Evolutionary conservation across 139 green algal genomes (phyloP).

Genomic region (Micromonas commoda): DNA sequence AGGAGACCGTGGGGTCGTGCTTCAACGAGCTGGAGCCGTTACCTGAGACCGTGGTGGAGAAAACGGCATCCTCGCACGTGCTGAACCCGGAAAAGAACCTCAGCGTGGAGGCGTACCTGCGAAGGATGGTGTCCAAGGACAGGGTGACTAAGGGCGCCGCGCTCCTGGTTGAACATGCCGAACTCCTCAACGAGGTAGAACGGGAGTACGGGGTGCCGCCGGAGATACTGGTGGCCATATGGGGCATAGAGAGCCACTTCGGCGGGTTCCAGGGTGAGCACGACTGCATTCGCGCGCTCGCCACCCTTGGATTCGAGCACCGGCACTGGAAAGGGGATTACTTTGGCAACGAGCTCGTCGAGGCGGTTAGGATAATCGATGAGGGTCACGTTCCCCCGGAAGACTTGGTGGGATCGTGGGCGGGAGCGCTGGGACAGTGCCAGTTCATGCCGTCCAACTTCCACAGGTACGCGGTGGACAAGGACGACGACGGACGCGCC

Average conservation of each 20-base stretch:
- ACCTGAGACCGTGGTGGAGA: too few species aligned
- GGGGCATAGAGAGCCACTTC: conserved; percentile 34
- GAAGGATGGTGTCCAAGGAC: conserved; percentile 1
- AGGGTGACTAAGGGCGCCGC: neutral
- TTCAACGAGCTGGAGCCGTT: neutral
- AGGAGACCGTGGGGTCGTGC: neutral
- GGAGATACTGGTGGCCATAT: conserved; percentile 31
- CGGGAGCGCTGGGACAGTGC: conserved; percentile 43
- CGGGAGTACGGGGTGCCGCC: conserved; percentile 28
- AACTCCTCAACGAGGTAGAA: conserved; percentile 21
- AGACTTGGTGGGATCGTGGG: conserved; percentile 35
- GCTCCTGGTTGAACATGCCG: neutral
- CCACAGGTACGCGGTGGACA: conserved; percentile 32
- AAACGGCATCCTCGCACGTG: too few species aligned
- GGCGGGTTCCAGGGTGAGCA: conserved; percentile 17
- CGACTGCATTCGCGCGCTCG: conserved; percentile 32
- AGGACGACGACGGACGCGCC: conserved; percentile 34
- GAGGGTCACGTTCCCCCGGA: neutral
- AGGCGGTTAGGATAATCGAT: conserved; percentile 24
- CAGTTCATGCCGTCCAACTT: conserved; percentile 48
- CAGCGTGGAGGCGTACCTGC: neutral
- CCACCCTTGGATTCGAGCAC: conserved; percentile 26
- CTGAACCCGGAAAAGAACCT: too few species aligned
- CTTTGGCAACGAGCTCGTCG: conserved; percentile 37
- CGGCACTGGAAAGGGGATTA: conserved; percentile 5